Percentiles rank a stretch among this genome's conserved stretches.
Conservation (phyloP, 345 rosid genomes). For the Bruguiera gymnorhiza region DNA sequence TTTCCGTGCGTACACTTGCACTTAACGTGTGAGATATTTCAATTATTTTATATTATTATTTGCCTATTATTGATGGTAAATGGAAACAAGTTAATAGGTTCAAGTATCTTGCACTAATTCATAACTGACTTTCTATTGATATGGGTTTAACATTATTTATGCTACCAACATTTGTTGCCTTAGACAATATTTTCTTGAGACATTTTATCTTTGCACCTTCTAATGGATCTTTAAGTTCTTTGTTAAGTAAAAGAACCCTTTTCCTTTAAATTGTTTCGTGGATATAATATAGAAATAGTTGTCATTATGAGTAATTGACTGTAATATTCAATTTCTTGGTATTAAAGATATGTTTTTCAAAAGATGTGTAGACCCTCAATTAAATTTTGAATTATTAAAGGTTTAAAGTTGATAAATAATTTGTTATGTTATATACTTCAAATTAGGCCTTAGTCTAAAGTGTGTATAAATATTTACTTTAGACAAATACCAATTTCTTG, state of each 20-base stretch:
- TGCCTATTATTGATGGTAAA: conserved; percentile 9
- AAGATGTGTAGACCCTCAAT: too few relatives aligned
- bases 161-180: conserved; percentile 90
- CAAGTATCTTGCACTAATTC: conserved; percentile 94
- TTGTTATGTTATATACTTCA: too few relatives aligned
- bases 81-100: conserved; percentile 14
- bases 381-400: too few relatives aligned
- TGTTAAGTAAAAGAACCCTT: neutral
- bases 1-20: neutral
- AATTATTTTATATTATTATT: neutral
- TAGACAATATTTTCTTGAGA: conserved; percentile 54
- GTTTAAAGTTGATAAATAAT: too few relatives aligned
- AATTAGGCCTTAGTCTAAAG: too few relatives aligned
- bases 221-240: neutral
- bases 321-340: too few relatives aligned
- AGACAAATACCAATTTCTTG: too few relatives aligned
- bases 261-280: neutral
- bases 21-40: neutral
- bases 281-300: neutral
- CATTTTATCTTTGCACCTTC: neutral
- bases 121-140: conserved; percentile 79
- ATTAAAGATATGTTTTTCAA: too few relatives aligned
- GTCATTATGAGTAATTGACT: too few relatives aligned
- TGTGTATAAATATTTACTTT: too few relatives aligned
- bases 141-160: conserved; percentile 90